These are phyloP conservation scores for Aspergillus ellipticus DNA, from an alignment of 495 filamentous ascomycete genomes.

Conservation along the genomic window DNA sequence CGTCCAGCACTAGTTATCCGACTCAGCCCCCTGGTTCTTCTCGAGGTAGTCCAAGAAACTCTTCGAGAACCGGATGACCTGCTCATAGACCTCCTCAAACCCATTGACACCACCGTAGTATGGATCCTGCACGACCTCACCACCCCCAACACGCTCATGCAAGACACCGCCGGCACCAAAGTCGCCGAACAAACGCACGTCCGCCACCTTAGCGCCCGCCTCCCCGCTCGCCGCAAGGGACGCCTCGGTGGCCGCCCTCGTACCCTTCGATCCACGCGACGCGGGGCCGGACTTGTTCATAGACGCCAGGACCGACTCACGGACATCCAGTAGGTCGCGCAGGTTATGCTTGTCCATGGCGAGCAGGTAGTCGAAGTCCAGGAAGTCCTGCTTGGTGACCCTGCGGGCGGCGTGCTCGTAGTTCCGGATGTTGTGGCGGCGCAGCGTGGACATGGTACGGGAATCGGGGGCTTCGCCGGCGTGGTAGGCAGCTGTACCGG, in stretches of 20 bases:
- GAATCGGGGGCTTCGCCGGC: constrained; percentile 67
- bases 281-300: constrained; percentile 34
- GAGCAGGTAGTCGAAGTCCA: constrained; percentile 84
- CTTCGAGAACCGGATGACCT: constrained; percentile 72
- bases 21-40: constrained; percentile 14
- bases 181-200: constrained; percentile 80
- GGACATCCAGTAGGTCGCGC: constrained; percentile 58
- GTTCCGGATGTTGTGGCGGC: constrained; percentile 65
- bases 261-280: constrained; percentile 22
- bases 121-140: constrained; percentile 80
- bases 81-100: constrained; percentile 83
- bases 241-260: constrained; percentile 25
- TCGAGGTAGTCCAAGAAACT: constrained; percentile 60
- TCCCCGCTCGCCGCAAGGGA: constrained; percentile 29
- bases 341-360: constrained; percentile 93
- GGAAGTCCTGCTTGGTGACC: constrained; percentile 68
- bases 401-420: constrained; percentile 78
- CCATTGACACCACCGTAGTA: constrained; percentile 85
- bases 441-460: constrained; percentile 79
- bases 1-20: constrained; percentile 7
- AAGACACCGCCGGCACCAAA: constrained; percentile 68
- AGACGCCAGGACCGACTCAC: constrained; percentile 48
- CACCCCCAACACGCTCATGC: constrained; percentile 64
- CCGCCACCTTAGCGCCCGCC: constrained; percentile 35
- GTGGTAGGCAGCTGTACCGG: constrained; percentile 86